Evolutionary conservation across 148 eudicot genomes (phyloP), one percentile per base, ranked within the genome.

Genomic region (Fallopia convolvulus): DNA sequence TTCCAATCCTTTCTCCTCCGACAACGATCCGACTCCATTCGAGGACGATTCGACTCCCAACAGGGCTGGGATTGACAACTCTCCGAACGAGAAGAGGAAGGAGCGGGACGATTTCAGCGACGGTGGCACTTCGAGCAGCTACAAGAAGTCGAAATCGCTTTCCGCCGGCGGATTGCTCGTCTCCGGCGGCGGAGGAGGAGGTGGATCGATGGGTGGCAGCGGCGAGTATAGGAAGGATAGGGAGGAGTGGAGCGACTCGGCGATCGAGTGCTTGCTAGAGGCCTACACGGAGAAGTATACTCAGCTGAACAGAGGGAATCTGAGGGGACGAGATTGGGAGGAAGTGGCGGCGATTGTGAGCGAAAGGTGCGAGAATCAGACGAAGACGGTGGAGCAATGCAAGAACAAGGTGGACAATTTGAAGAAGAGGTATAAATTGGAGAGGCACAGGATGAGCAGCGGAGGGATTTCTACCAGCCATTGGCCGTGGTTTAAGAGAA

Each of bases 261-360:
- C 97, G 83, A 95, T 95, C 3, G 92, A 89, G 79, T 87, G 91
- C 74, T 81, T 95, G 61, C 79, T 95, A 6, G 97, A 93, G 21
- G 99, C 94, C 70, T 95, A 92, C 18, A 90, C 89, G 21, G 97
- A 93, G 49, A 95, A 93, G 85, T 87, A 84, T 72, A 75, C 86
- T 82, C 90, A 85, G 84, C 52, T 95, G 77, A 92, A 89, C 53
- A 80, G 94, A 78, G 99, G 99, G 58, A 95, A 95, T 82, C 79
- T 93, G 87, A 78, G 99, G 49, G 98, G 99, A 32, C 83, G 99
- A 63, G 99, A 95, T 75, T 95, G 99, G 98, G 99, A 95, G 86
- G 99, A 95, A 74, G 98, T 93, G 79, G 94, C 99, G 60, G 88
- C 78, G 70, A 84, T 80, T 12, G 99, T 96, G 68, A 90, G 93